phyloP scores from a whole-genome alignment of 495 filamentous ascomycete species.

The Podospora pseudocomata region DNA sequence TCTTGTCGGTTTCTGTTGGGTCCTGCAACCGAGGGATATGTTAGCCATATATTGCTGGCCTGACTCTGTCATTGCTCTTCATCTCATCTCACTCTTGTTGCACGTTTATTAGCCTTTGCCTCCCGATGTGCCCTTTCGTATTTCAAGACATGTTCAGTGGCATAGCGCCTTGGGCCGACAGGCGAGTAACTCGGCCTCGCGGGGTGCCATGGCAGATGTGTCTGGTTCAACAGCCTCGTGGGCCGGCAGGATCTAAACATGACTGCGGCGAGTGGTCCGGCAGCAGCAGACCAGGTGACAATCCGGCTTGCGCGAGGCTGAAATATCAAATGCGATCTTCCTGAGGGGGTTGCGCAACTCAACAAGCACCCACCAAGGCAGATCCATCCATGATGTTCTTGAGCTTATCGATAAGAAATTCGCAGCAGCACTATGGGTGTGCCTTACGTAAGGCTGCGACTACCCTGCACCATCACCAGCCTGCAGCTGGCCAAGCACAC shows the following conservation, averaged over 20 bases:
- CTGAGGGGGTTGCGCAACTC: not conserved
- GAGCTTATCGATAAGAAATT: slow-evolving; percentile 1
- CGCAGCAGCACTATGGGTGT: no score
- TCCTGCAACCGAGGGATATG: slow-evolving; percentile 53
- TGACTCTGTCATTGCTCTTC: not conserved
- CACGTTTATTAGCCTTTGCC: not conserved
- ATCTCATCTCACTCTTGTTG: not conserved
- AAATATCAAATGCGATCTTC: not conserved
- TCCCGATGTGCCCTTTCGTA: not conserved
- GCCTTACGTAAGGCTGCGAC: not conserved
- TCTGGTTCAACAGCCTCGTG: slow-evolving; percentile 23
- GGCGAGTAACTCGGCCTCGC: not conserved
- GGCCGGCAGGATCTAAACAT: slow-evolving; percentile 32
- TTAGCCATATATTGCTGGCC: not conserved
- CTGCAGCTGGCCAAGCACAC: no score
- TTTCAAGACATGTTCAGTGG: not conserved
- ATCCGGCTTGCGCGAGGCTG: not conserved
- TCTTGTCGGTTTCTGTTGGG: slow-evolving; percentile 78
- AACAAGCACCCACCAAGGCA: not conserved
- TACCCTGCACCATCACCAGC: not conserved
- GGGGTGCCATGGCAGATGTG: slow-evolving; percentile 18
- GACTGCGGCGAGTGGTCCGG: slow-evolving; percentile 8
- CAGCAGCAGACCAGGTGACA: not conserved
- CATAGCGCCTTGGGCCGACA: not conserved
- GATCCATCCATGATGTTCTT: not conserved